Base-by-base conservation (phyloP, 78 protist genomes). In the Dictyostelium intermedium region DNA sequence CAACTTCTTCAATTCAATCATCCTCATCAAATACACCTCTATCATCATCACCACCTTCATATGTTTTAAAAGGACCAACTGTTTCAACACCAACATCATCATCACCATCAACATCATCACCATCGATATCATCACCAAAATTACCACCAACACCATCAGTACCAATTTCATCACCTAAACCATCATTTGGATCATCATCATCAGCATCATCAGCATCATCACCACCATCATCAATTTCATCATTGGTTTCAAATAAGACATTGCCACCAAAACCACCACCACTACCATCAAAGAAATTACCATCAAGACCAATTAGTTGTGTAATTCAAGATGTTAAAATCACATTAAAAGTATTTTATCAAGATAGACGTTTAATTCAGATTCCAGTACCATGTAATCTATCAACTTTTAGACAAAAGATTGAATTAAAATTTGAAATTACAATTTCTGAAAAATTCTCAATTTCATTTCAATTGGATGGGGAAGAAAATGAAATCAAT, bases 231-330 rank as follows among this genome's bases (percentile, higher is more conserved):
- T 70, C 91, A 18, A 27, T 39, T 5, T 60, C 50, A 25, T 82
- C 91, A 13, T 50, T 60, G 0, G 27, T 70, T 50, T 37, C 83
- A 25, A 39, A 27, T 13, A 27, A 20, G 35, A 5, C 63, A 70
- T 39, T 73, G 23, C 85, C 87, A 70, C 77, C 87, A 43, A 61
- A 83, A 34, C 94, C 94, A 43, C 87, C 80, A 43, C 81, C 87
- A 63, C 45, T 74, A 6, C 61, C 87, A 23, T 43, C 61, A 27
- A 89, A 89, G 34, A 53, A 43, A 37, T 50, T 89, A 69, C 94
- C 94, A 50, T 80, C 85, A 23, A 43, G 94, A 41, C 94, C 94
- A 9, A 89, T 89, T 3, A 43, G 73, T 18, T 47, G 60, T 84
- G 56, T 66, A 0, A 41, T 80, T 23, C 20, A 41, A 45, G 94